Conservation (phyloP, 176 grass and related monocot genomes). For the Dactylis glomerata region DNA sequence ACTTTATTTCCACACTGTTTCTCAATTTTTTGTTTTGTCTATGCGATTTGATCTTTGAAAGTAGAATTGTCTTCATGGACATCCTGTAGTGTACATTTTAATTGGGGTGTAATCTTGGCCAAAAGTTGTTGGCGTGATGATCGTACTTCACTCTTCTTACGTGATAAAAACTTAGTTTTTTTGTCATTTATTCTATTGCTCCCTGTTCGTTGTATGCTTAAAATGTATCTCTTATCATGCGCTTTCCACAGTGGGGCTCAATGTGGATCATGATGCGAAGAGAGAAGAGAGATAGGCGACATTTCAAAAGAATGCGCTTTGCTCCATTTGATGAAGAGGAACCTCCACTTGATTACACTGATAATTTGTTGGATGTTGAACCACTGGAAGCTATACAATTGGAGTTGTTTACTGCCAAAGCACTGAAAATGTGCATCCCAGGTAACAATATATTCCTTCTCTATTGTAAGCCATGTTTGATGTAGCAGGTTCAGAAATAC, state of each 20-base stretch:
- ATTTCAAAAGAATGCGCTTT: constrained; percentile 99
- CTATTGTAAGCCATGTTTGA: neutral
- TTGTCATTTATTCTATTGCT: neutral
- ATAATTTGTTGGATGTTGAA: constrained; percentile 97
- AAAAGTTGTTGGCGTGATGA: too few relatives aligned
- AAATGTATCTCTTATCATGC: neutral
- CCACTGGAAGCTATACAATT: constrained; percentile 92
- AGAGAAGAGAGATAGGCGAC: constrained; percentile 88
- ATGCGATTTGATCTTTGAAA: too few relatives aligned
- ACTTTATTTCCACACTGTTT: too few relatives aligned
- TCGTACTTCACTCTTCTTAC: constrained; percentile 2
- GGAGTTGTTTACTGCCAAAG: constrained; percentile 95
- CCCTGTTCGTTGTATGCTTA: constrained; percentile 8
- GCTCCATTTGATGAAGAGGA: constrained; percentile 99
- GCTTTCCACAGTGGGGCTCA: constrained; percentile 77
- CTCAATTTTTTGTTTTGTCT: too few relatives aligned
- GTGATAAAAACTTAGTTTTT: neutral
- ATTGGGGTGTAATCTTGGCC: too few relatives aligned
- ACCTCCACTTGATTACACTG: constrained; percentile 94
- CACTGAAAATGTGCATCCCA: constrained; percentile 99
- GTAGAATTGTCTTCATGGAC: too few relatives aligned
- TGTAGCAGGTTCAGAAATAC: neutral
- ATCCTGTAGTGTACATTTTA: too few relatives aligned
- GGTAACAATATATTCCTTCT: constrained; percentile 43
- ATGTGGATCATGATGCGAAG: constrained; percentile 99